Base-by-base conservation (phyloP, 2,329 filamentous ascomycete species). In the Aureobasidium sp. region DNA sequence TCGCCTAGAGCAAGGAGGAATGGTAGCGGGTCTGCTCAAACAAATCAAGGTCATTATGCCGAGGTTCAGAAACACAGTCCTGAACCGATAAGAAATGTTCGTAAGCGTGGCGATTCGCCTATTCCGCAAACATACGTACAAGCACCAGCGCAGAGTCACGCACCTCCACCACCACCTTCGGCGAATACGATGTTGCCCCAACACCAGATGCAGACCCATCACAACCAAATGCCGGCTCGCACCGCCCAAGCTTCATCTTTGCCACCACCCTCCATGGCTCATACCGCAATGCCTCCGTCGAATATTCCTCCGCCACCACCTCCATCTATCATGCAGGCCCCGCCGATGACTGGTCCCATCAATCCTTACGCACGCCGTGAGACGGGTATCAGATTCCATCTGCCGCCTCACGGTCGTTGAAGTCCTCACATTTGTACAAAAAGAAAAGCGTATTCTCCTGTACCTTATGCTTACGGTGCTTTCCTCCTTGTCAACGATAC, bases 1-100 rank as follows among this genome's bases (percentile, higher is more conserved):
- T 80, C 78, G 3, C 78, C 78, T 10, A 71, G 76, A 32, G 66
- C 44, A 4, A 59, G 72, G 34, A 69, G 74, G 27, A 48, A 52
- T 29, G 55, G 57, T 13, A 57, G 20, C 39, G 37, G 50, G 20
- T 37, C 61, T 27, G 41, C 32, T 3, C 29, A 44, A 24, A 3
- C 43, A 17, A 36, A 24, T 6, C 55, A 59, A 37, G 55, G 20
- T 8, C 41, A 24, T 2, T 60, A 60, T 43, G 17, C 27, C 46
- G 59, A 44, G 24, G 37, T 17, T 46, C 34, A 36, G 15, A 34
- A 34, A 46, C 34, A 37, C 26, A 63, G 62, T 50, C 62, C 59
- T 27, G 63, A 64, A 26, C 37, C 50, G 17, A 61, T 44, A 13
- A 63, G 63, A 24, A 63, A 59, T 34, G 59, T 63, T n/a, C 59